Evolutionary conservation across 345 rosid species (phyloP), one percentile per base, ranked within the genome.

Genomic region (Hirschfeldia incana): DNA sequence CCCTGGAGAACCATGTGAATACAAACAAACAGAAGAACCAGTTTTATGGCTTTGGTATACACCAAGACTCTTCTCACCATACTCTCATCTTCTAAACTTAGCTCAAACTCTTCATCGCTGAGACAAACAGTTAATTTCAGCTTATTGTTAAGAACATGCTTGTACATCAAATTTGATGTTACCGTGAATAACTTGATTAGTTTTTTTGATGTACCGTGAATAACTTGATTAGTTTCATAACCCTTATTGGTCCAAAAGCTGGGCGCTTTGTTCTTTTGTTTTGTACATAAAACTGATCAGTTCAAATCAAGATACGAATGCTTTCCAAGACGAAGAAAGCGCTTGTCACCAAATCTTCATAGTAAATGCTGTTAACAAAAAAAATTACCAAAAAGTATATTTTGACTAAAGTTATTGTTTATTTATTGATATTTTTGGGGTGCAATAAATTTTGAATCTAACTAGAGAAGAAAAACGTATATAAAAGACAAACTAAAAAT

Each of bases 1-100:
- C 71, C 10, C 28, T 63, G 70, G 49, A 63, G 62, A 65, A 74
- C 27, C 76, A 58, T 70, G 80, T 80, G 83, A 75, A 80, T 80
- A 80, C 33, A 39, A 8, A 67, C 76, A 70, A 69, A 65, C 61
- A 80, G 76, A 75, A 80, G 76, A 75, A 55, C 67, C 34, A 36
- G 16, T 59, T 21, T 63, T 17, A 42, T 74, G 65, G 69, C 15
- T 53, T 69, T 75, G 79, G 63, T 75, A 70, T 75, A 63, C 42
- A 36, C 42, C 62, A 29, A 64, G 34, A 75, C 34, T 74, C 39
- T 60, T 67, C 10, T 79, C 60, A 68, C 59, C 78, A 62, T 74
- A 60, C 70, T 74, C 65, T 80, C 17, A 55, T 70, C 57, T 65
- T 75, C 44, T 36, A 55, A 63, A 21, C 27, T 59, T 42, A 15